phyloP scores from a whole-genome alignment of 164 flowering plant species.

The Buxus sempervirens region DNA sequence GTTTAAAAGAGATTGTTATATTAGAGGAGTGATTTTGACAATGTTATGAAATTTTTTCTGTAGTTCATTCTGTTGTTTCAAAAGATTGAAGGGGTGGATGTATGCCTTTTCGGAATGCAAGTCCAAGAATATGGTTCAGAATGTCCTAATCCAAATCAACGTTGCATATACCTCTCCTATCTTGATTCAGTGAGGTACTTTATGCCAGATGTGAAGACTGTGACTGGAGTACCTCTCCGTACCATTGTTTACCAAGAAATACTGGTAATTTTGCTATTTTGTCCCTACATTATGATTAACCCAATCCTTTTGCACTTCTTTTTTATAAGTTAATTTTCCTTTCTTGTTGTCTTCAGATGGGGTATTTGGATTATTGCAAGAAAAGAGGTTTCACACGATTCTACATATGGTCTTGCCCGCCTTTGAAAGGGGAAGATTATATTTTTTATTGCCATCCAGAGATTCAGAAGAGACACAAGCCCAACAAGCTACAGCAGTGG shows the following conservation, averaged over 20 bases:
- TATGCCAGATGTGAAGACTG: constrained; percentile 38
- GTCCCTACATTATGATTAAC: not conserved
- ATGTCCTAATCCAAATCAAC: constrained; percentile 45
- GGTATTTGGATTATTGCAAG: constrained; percentile 70
- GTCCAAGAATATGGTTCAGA: constrained; percentile 67
- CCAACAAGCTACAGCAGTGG: constrained; percentile 49
- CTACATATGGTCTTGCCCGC: constrained; percentile 70
- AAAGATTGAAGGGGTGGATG: constrained; percentile 61
- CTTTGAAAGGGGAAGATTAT: constrained; percentile 58
- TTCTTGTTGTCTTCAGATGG: constrained; percentile 29
- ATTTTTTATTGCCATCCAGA: constrained; percentile 56
- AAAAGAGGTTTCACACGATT: constrained; percentile 55
- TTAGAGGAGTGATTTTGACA: too few relatives aligned
- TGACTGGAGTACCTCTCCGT: constrained; percentile 51
- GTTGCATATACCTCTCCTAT: constrained; percentile 52
- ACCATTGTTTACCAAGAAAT: constrained; percentile 66
- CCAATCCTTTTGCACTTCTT: not conserved
- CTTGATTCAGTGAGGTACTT: constrained; percentile 71
- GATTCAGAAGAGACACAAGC: constrained; percentile 46
- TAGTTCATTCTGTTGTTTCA: constrained; percentile 61
- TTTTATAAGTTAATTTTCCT: not conserved
- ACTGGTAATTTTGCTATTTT: constrained; percentile 29
- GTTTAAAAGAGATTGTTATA: too few relatives aligned
- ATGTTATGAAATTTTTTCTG: not conserved
- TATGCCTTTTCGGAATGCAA: constrained; percentile 53